A percentile compares a stretch with the other conserved stretches of the same genome.
phyloP scores from a whole-genome alignment of 306 rosid species.

The Gleditsia sinensis region DNA sequence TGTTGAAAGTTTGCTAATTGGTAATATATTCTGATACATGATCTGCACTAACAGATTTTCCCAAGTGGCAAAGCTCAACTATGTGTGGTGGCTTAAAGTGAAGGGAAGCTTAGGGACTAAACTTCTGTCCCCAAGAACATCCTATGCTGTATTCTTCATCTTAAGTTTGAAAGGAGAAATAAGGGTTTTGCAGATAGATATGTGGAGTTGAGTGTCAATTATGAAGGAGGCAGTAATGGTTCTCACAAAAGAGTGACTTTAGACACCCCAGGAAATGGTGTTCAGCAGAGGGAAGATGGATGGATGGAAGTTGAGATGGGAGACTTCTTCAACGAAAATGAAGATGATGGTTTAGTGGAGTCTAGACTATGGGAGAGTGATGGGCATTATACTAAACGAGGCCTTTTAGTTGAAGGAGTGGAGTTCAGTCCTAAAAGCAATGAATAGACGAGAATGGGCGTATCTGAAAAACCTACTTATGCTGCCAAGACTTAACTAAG shows the following conservation, averaged over 20 bases:
- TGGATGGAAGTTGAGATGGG: too few species aligned
- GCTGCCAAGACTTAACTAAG: too few species aligned
- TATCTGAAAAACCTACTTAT: too few species aligned
- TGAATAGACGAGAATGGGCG: too few species aligned
- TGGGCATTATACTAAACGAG: background rate
- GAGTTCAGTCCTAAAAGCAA: conserved; percentile 51
- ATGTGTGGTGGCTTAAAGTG: background rate
- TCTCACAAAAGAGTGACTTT: background rate
- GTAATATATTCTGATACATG: background rate
- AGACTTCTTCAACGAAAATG: too few species aligned
- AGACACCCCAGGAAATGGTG: background rate
- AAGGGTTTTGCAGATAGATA: background rate
- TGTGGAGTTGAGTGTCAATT: background rate
- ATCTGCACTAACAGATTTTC: background rate
- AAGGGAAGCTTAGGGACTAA: background rate
- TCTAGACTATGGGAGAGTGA: background rate
- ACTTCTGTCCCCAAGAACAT: conserved; percentile 14
- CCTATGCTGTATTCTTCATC: background rate
- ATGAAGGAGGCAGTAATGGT: background rate
- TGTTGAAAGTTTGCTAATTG: too few species aligned
- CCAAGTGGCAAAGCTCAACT: background rate
- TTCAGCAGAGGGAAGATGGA: background rate
- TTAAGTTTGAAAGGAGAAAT: background rate
- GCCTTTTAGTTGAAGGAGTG: conserved; percentile 43
- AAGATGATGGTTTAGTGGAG: too few species aligned